phyloP scores from a whole-genome alignment of 228 moss, liverwort and hornwort genomes.

The Sphagnum fallax region DNA sequence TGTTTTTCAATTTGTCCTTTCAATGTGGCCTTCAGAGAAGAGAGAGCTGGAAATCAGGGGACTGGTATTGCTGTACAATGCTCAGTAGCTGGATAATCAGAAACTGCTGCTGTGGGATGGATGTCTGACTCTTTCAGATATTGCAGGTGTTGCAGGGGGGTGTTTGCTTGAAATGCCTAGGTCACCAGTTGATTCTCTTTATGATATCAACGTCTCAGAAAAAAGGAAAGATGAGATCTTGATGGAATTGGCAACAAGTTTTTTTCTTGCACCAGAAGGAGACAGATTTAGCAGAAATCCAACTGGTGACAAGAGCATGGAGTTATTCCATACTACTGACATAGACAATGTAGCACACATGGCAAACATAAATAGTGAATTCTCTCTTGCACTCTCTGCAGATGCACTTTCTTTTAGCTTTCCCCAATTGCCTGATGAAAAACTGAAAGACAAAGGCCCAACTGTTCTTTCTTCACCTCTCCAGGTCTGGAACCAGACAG shows the following conservation, averaged over 20 bases:
- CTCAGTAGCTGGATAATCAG: too few species aligned
- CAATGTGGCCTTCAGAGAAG: not conserved
- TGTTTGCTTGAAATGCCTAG: slow-evolving; percentile 8
- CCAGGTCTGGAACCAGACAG: slow-evolving; percentile 19
- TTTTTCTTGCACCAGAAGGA: not conserved
- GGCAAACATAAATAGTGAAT: not conserved
- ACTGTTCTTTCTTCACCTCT: not conserved
- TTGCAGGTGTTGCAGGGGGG: slow-evolving; percentile 11
- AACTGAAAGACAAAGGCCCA: not conserved
- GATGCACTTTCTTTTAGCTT: not conserved
- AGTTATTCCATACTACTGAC: not conserved
- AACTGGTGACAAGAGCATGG: not conserved
- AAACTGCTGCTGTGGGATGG: too few species aligned
- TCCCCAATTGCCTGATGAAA: not conserved
- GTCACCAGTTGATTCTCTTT: slow-evolving; percentile 23
- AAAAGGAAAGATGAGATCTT: slow-evolving; percentile 35
- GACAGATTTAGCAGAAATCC: not conserved
- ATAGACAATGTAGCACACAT: not conserved
- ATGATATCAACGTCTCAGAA: slow-evolving; percentile 19
- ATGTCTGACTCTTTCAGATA: not conserved
- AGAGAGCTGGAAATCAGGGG: too few species aligned
- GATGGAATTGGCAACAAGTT: slow-evolving; percentile 14
- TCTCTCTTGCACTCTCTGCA: not conserved
- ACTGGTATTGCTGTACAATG: too few species aligned
- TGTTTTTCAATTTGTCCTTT: not conserved